Evolutionary conservation across 2,329 filamentous ascomycete genomes (phyloP), one percentile per base, ranked within the genome.

Genomic region (Acephala macrosclerotiorum): DNA sequence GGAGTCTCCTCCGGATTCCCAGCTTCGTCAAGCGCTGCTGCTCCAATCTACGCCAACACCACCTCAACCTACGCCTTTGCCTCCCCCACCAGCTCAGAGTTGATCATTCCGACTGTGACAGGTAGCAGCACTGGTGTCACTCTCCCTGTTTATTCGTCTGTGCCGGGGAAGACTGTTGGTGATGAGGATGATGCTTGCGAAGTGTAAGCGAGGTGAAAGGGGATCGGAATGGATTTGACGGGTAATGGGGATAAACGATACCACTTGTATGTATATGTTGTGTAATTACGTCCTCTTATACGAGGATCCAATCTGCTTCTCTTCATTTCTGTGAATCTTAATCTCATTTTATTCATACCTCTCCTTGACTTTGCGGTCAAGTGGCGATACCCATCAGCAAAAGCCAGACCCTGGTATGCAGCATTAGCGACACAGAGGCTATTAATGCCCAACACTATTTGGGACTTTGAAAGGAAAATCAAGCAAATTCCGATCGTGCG

Each of bases 221-320:
- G 4, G 4, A n/a, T 3, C 5, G 38, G 14, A 12, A 42, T 4
- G 18, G 14, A 3, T 14, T 42, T 42, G 38, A 16, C 12, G 4
- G 12, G 38, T 42, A 12, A 42, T 42, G 38, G 18, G 18, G 14
- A 42, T 3, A 16, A 20, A 49, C 18, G 20, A 49, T 16, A 18
- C 11, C 45, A 49, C 22, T 49, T 49, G 18, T 49, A 49, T 49
- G 20, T 49, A 11, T 49, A 49, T 49, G 45, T 22, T 11, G 18
- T 49, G 45, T 49, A 49, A 49, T 49, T 49, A 49, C 14, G 38
- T 42, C 45, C 18, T 45, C 42, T 20, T 49, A 25, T 49, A 25
- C 2, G 45, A 22, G 45, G 8, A 49, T 49, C 22, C 8, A 49
- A 49, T 49, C 45, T 49, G 45, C 45, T 49, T 49, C 45, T 49